Percentiles rank a stretch among this genome's conserved stretches.
These are phyloP conservation scores for Lichtheimia ornata DNA, from an alignment of 371 early-diverging fungal species.

Conservation along the genomic window DNA sequence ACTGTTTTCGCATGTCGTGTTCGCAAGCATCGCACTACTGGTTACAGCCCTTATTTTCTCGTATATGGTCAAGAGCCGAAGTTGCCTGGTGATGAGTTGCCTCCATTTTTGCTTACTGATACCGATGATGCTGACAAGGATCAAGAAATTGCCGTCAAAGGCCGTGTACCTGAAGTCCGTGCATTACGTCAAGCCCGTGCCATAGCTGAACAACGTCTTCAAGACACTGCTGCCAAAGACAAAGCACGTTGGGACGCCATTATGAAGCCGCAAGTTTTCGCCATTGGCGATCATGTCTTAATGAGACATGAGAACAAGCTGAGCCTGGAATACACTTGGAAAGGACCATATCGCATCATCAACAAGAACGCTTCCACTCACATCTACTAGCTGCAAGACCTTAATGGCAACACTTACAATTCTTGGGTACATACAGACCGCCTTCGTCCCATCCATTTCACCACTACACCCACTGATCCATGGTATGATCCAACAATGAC, in stretches of 20 bases:
- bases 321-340: constrained; percentile 15
- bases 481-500: background rate
- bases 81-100: constrained; percentile 15
- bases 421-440: constrained; percentile 12
- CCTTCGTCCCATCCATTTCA: constrained; percentile 4
- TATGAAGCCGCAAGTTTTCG: constrained; percentile 6
- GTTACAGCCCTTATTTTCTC: constrained; percentile 18
- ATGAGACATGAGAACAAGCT: constrained; percentile 8
- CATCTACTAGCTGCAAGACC: constrained; percentile 9
- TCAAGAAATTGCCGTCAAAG: background rate
- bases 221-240: constrained; percentile 13
- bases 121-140: background rate
- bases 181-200: constrained; percentile 3
- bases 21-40: constrained; percentile 11
- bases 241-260: constrained; percentile 23
- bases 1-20: constrained; percentile 21
- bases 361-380: background rate
- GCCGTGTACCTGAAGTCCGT: background rate
- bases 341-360: constrained; percentile 10
- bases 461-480: background rate
- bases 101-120: constrained; percentile 3
- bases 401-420: background rate
- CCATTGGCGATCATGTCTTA: constrained; percentile 18
- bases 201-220: background rate
- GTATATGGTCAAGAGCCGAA: constrained; percentile 19